Evolutionary conservation across 2,329 filamentous ascomycete species (phyloP), one percentile per base, ranked within the genome.

Genomic region (Tolypocladium pustulatum): DNA sequence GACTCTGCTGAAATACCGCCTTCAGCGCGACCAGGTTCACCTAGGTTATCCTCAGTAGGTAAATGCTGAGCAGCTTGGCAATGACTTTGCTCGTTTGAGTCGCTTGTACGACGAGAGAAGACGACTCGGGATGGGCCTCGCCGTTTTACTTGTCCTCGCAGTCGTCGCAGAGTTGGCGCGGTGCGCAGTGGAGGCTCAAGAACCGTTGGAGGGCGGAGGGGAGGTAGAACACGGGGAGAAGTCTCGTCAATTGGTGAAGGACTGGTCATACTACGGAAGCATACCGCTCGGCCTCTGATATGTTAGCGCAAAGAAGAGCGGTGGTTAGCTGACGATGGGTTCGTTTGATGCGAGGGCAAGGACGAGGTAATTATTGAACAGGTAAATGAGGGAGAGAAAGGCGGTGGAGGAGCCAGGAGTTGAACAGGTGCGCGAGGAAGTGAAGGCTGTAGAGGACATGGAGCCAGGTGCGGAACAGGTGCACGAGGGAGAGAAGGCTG

Each of bases 1-100:
- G 52, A 1, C 27, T 13, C 7, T 46, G n/a, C 56, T 58, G 54
- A 25, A 59, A 62, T n/a, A 60, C 62, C 20, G 58, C 41, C 12
- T 56, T 52, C 17, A 60, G 55, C 0, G 54, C 40, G 9, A n/a
- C n/a, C n/a, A n/a, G n/a, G n/a, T n/a, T n/a, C n/a, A n/a, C n/a
- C n/a, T n/a, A n/a, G n/a, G n/a, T n/a, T n/a, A n/a, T n/a, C n/a
- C n/a, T n/a, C n/a, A n/a, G n/a, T n/a, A n/a, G n/a, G n/a, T n/a
- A n/a, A n/a, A n/a, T n/a, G n/a, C n/a, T n/a, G n/a, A n/a, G n/a
- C n/a, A n/a, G n/a, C n/a, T n/a, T n/a, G n/a, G n/a, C n/a, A n/a
- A n/a, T n/a, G n/a, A n/a, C n/a, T n/a, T n/a, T n/a, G n/a, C n/a
- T n/a, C n/a, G n/a, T n/a, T n/a, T n/a, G n/a, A n/a, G n/a, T n/a